Percentiles rank a stretch among this genome's conserved stretches.
phyloP scores from a whole-genome alignment of 2,329 filamentous ascomycete species.

The Fusarium dlaminii region DNA sequence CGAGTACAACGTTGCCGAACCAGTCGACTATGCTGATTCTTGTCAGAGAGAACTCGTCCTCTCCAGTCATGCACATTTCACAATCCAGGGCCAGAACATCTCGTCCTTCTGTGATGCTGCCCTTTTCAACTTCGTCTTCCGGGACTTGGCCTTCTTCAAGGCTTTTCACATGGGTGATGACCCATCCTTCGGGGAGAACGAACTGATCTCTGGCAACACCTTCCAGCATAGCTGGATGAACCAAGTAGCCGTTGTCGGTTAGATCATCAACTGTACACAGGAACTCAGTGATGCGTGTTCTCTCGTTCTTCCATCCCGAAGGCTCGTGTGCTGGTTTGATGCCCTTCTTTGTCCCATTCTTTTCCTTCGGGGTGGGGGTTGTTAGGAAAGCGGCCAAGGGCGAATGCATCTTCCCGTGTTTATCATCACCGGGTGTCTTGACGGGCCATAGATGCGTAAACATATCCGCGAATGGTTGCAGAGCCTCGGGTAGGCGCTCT shows the following conservation, averaged over 20 bases:
- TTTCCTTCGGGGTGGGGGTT: constrained; percentile 75
- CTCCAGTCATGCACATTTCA: constrained; percentile 94
- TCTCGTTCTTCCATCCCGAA: constrained; percentile 75
- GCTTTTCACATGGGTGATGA: constrained; percentile 75
- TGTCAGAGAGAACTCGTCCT: constrained; percentile 83
- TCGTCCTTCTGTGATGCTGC: constrained; percentile 84
- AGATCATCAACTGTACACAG: constrained; percentile 78
- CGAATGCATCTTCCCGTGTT: constrained; percentile 82
- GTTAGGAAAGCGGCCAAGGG: constrained; percentile 86
- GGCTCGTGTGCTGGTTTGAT: constrained; percentile 70
- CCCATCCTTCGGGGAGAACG: constrained; percentile 76
- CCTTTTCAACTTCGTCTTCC: constrained; percentile 77
- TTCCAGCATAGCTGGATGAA: constrained; percentile 81
- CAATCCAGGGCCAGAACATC: constrained; percentile 87
- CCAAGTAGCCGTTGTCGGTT: constrained; percentile 81
- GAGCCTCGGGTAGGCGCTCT: constrained; percentile 60
- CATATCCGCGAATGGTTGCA: constrained; percentile 79
- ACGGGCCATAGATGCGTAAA: constrained; percentile 92
- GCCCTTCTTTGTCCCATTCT: constrained; percentile 63
- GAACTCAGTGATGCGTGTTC: constrained; percentile 85
- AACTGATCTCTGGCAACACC: constrained; percentile 64
- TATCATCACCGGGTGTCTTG: constrained; percentile 85
- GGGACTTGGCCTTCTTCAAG: constrained; percentile 74
- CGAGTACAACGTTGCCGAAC: constrained; percentile 83
- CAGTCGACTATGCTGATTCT: constrained; percentile 88